phyloP scores from a whole-genome alignment of 2,329 filamentous ascomycete species.

The Colletotrichum lentis region DNA sequence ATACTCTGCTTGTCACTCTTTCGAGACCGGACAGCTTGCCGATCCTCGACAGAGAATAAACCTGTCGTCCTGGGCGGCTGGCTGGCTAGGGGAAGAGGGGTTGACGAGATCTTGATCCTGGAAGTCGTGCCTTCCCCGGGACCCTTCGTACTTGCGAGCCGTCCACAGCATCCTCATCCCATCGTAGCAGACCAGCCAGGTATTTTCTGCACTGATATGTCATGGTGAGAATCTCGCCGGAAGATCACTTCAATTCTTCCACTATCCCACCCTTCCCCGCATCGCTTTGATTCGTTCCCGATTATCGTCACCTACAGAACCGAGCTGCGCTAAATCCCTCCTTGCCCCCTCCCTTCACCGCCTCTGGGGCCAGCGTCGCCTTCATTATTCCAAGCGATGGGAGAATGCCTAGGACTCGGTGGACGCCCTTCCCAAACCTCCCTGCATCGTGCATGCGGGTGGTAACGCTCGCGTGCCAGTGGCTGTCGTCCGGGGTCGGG shows the following conservation, averaged over 20 bases:
- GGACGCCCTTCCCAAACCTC: conserved; percentile 1
- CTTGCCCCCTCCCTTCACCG: conserved; percentile 14
- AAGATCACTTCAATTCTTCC: conserved; percentile 14
- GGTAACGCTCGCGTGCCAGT: conserved; percentile 15
- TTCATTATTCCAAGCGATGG: not conserved
- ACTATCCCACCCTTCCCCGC: conserved; percentile 9
- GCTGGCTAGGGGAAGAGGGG: not conserved
- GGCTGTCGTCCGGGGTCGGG: not conserved
- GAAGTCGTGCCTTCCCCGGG: conserved; percentile 15
- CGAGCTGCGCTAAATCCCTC: conserved; percentile 20
- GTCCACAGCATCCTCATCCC: not conserved
- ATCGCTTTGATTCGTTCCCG: conserved; percentile 28
- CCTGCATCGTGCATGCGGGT: conserved; percentile 34
- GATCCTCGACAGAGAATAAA: not conserved
- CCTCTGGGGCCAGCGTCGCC: not conserved
- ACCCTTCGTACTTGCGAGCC: not conserved
- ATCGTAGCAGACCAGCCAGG: not conserved
- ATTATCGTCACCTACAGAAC: conserved; percentile 26
- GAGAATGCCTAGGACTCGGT: not conserved
- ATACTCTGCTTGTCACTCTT: too few relatives aligned
- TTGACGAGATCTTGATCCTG: not conserved
- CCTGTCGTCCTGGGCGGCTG: not conserved
- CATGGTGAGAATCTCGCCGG: not conserved
- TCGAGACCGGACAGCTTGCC: not conserved
- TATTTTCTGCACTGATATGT: not conserved